Conservation (phyloP, 1,284 basidiomycete genomes). For the Ustilago xerochloae region DNA sequence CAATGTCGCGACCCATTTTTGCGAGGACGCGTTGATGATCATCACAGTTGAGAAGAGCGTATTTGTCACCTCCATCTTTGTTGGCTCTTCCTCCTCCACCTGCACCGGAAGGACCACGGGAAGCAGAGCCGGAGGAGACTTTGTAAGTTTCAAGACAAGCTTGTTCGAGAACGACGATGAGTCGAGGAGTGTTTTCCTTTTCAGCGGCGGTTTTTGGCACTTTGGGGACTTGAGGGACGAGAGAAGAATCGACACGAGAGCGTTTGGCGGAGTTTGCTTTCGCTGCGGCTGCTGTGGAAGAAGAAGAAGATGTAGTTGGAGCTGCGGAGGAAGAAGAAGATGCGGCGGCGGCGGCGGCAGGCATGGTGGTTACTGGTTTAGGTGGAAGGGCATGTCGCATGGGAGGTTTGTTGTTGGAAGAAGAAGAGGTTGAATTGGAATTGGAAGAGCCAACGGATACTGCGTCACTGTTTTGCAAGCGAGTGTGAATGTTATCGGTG, state of each 20-base stretch:
- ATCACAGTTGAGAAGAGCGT: conserved; percentile 96
- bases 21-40: conserved; percentile 98
- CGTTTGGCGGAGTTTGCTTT: conserved; percentile 55
- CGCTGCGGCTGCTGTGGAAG: conserved; percentile 27
- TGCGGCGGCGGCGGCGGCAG: no score
- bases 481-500: conserved; percentile 10
- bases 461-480: conserved; percentile 11
- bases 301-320: conserved; percentile 10
- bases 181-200: conserved; percentile 58
- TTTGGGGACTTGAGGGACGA: conserved; percentile 65
- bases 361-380: conserved; percentile 48
- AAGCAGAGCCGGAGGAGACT: conserved; percentile 74
- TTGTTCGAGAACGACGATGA: conserved; percentile 91
- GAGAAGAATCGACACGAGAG: conserved; percentile 56
- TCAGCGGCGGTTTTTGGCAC: conserved; percentile 63
- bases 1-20: conserved; percentile 96
- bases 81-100: conserved; percentile 58
- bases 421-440: conserved; percentile 15
- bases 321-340: conserved; percentile 4
- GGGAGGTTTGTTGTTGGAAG: conserved; percentile 15
- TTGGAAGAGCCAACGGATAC: conserved; percentile 14
- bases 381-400: conserved; percentile 57
- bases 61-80: conserved; percentile 76
- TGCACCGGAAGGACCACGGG: conserved; percentile 68
- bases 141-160: conserved; percentile 96